These are phyloP conservation scores for Colletotrichum zoysiae DNA, from an alignment of 2,329 filamentous ascomycete species.

Conservation along the genomic window DNA sequence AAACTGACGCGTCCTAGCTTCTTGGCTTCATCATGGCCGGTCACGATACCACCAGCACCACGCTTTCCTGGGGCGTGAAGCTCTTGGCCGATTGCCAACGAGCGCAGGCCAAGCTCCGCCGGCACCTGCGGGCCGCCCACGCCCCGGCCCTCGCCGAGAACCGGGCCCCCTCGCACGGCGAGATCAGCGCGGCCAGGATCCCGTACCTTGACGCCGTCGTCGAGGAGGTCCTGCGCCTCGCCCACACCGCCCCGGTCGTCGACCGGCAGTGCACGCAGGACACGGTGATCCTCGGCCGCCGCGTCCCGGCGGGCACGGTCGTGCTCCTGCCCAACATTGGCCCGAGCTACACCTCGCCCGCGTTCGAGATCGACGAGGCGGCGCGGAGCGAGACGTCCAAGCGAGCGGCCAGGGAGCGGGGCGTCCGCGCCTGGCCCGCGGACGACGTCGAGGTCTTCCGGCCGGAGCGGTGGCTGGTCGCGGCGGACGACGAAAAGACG, in stretches of 20 bases:
- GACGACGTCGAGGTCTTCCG: slow-evolving; percentile 3
- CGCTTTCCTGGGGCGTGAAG: slow-evolving; percentile 47
- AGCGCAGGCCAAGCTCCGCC: slow-evolving; percentile 1
- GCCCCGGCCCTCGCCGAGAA: slow-evolving; percentile 29
- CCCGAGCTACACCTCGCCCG: slow-evolving; percentile 47
- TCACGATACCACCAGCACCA: slow-evolving; percentile 47
- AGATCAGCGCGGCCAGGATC: slow-evolving; percentile 44
- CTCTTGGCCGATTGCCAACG: slow-evolving; percentile 15
- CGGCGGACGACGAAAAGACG: not conserved
- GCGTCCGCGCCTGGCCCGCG: not conserved
- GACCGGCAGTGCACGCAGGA: slow-evolving; percentile 49
- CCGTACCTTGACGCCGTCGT: slow-evolving; percentile 54
- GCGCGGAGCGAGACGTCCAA: slow-evolving; percentile 45
- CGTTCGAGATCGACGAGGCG: slow-evolving; percentile 46
- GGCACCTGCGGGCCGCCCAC: slow-evolving; percentile 1
- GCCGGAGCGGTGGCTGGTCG: slow-evolving; percentile 22
- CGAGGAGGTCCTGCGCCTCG: slow-evolving; percentile 51
- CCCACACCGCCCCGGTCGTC: slow-evolving; percentile 47
- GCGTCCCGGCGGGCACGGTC: slow-evolving; percentile 51
- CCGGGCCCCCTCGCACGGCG: not conserved
- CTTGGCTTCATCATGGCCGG: slow-evolving; percentile 40
- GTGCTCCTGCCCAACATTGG: slow-evolving; percentile 48
- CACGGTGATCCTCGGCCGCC: slow-evolving; percentile 50
- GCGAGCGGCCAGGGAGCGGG: slow-evolving; percentile 34
- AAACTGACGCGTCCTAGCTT: not conserved